Base-by-base conservation (phyloP, 495 filamentous ascomycete genomes). In the Thozetella sp. region DNA sequence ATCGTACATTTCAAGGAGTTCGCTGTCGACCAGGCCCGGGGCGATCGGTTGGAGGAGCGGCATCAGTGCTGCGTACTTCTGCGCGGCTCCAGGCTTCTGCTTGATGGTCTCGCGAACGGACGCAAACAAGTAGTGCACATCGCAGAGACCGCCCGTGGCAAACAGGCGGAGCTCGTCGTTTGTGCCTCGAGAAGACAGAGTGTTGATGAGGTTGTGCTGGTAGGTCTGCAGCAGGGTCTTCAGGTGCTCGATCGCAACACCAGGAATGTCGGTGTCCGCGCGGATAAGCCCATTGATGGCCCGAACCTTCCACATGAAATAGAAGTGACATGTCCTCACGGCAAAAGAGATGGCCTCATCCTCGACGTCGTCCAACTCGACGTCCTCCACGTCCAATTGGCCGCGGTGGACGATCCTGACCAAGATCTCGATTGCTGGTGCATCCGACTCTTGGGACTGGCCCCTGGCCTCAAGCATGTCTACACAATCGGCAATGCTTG, bases 241-340 rank as follows among this genome's bases (percentile, higher is more conserved):
- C 60, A 96, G 66, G 57, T 76, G 67, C 58, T 89, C 83, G 51
- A 89, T 67, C 12, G 85, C 80, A 9, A 68, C 62, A 25, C 79
- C 72, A 1, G 78, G 51, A 23, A 87, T 79, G 24, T 76, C 78
- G 11, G 76, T 65, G 25, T 71, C 61, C 12, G 69, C 67, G 25
- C 75, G 71, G 22, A 88, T 69, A 6, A 67, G 51, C 22, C 68
- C 67, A 23, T 70, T 63, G 46, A 86, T 63, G 40, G 71, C 70
- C 50, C 87, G 86, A 10, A 91, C 82, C 62, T 93, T 93, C 95
- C 95, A 99, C 88, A 96, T 91, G 72, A 97, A 95, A 76, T 97
- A 98, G 76, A 93, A 92, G 23, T 93, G 76, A 22, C 90, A 72
- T 4, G 88, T 80, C 61, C 88, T 87, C 61, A 93, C 86, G 20